These are phyloP conservation scores for Rhynchospora breviuscula DNA, from an alignment of 176 grass and related monocot species.

Conservation along the genomic window DNA sequence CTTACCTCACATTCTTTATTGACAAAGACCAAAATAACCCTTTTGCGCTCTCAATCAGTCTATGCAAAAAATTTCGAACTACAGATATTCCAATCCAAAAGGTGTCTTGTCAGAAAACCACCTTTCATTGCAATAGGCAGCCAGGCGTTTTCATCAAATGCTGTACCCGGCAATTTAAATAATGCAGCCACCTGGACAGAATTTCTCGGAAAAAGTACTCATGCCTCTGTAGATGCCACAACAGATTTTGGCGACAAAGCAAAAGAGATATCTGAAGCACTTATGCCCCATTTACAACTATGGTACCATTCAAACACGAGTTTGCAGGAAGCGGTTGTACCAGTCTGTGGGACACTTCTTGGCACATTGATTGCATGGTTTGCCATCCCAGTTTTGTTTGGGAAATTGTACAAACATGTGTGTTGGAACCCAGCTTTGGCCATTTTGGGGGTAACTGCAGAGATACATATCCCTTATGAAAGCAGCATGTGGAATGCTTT, in stretches of 20 bases:
- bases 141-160: background rate
- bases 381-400: constrained; percentile 63
- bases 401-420: constrained; percentile 56
- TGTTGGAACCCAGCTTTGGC: constrained; percentile 44
- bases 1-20: background rate
- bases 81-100: background rate
- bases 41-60: background rate
- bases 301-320: constrained; percentile 47
- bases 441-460: constrained; percentile 42
- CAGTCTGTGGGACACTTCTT: constrained; percentile 52
- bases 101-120: background rate
- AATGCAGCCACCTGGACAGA: constrained; percentile 42
- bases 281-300: constrained; percentile 49
- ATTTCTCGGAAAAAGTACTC: constrained; percentile 39
- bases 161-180: background rate
- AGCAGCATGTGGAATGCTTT: constrained; percentile 73
- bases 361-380: constrained; percentile 73
- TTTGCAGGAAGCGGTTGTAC: constrained; percentile 63
- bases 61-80: background rate
- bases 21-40: background rate
- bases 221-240: constrained; percentile 35
- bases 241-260: constrained; percentile 44
- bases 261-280: constrained; percentile 46
- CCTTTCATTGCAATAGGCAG: background rate
- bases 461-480: constrained; percentile 48